Percentiles rank a stretch among this genome's conserved stretches.
Evolutionary conservation across 495 filamentous ascomycete genomes (phyloP).

Genomic region (Hypoxylon fuscum): DNA sequence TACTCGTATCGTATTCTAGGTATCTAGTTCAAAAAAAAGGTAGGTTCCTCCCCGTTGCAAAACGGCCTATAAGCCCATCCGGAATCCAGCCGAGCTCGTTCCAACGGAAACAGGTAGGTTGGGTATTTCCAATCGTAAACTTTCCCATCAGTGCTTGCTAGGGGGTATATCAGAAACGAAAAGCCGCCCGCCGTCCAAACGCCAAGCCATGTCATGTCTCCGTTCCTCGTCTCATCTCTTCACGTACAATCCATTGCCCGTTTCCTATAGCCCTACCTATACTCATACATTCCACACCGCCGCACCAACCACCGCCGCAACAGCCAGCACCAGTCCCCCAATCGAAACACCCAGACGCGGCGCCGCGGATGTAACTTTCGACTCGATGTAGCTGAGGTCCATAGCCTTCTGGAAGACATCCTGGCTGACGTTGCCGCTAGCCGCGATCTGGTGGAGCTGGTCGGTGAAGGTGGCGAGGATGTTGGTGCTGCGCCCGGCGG

Average conservation of each 20-base stretch:
- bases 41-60: too few relatives aligned
- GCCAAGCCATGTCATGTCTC: conserved; percentile 4
- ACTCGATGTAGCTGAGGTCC: conserved; percentile 46
- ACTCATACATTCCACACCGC: conserved; percentile 5
- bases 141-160: too few relatives aligned
- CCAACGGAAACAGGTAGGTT: too few relatives aligned
- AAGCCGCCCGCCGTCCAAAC: conserved; percentile 1
- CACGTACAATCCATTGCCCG: background rate
- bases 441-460: conserved; percentile 50
- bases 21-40: too few relatives aligned
- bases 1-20: too few relatives aligned
- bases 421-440: conserved; percentile 27
- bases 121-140: too few relatives aligned
- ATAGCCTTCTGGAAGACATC: conserved; percentile 37
- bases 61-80: too few relatives aligned
- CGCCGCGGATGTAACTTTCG: conserved; percentile 23
- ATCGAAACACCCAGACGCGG: background rate
- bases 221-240: conserved; percentile 1
- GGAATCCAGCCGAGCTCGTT: too few relatives aligned
- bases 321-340: background rate
- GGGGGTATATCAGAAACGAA: conserved; percentile 26
- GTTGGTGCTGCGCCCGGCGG: conserved; percentile 71
- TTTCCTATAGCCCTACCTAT: background rate
- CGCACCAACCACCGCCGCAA: conserved; percentile 10
- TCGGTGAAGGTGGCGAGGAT: conserved; percentile 64